Conservation (phyloP, 306 rosid genomes). For the Cicer pinnatifidum region DNA sequence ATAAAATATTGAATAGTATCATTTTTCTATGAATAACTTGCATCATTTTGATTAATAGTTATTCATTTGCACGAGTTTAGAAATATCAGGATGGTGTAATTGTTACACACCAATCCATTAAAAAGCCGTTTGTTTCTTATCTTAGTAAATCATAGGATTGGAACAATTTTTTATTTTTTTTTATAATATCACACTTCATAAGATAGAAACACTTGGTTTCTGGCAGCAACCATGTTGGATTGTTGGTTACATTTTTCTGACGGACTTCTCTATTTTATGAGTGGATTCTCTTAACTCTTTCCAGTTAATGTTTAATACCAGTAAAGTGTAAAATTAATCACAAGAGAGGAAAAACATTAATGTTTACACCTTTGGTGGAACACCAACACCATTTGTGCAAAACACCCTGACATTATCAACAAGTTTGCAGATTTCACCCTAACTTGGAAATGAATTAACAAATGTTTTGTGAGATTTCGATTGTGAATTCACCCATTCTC, state of each 20-base stretch:
- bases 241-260: slow-evolving; percentile 10
- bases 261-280: slow-evolving; percentile 54
- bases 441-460: too few relatives aligned
- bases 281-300: slow-evolving; percentile 53
- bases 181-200: slow-evolving; percentile 10
- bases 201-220: neutral
- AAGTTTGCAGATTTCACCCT: slow-evolving; percentile 35
- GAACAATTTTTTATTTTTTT: neutral
- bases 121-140: neutral
- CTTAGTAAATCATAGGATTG: neutral
- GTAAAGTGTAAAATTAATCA: neutral
- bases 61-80: neutral
- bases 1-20: neutral
- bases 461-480: neutral
- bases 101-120: neutral
- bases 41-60: neutral
- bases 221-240: neutral
- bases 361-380: slow-evolving; percentile 79
- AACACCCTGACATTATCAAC: slow-evolving; percentile 84
- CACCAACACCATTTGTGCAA: slow-evolving; percentile 56
- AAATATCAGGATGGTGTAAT: neutral
- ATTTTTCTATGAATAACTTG: neutral
- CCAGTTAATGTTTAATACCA: slow-evolving; percentile 18
- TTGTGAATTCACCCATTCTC: too few relatives aligned
- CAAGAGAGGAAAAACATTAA: slow-evolving; percentile 3